Base-by-base conservation (phyloP, 2,329 filamentous ascomycete species). In the Clonostachys byssicola region DNA sequence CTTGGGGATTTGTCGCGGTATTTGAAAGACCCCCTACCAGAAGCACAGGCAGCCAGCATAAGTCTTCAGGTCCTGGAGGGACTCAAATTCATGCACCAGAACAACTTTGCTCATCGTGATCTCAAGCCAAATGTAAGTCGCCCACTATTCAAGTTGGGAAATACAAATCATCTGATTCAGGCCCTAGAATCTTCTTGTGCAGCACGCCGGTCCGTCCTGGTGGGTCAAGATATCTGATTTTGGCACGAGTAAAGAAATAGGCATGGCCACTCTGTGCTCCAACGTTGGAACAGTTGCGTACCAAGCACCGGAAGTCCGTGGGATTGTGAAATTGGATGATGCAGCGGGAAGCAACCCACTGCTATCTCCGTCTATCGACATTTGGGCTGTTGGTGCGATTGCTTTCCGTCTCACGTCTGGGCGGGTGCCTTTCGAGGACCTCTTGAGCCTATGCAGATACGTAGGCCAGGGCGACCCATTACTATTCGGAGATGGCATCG, bases 1-100 rank as follows among this genome's bases (percentile, higher is more conserved):
- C 20, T 47, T 6, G 57, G 57, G 1, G 56, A 59, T 34, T 45
- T 61, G 14, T 43, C 52, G 38, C 43, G 39, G 1, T 51, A 59
- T 35, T 45, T 60, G 10, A 18, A 39, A 18, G 36, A 18, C 10
- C 23, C 23, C 23, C 2, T 30, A 4, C 23, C 23, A 1, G 23
- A 30, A 30, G 3, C 23, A 30, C 23, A 30, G 9, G 23, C 23
- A 30, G 23, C 23, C 23, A 30, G 23, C 23, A 30, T 30, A 30
- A 30, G 23, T 30, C 9, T 30, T 4, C 23, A 30, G 23, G 23
- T 30, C 23, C 10, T 30, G 23, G 23, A 30, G 23, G 23, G 23
- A 30, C 23, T 30, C 8, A 30, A 9, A 30, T 30, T 30, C 23
- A 30, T 30, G 9, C 9, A 30, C 23, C 23, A 30, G 9, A 30